A percentile compares a stretch with the other conserved stretches of the same genome.
Conservation (phyloP, 306 rosid species). For the Quercus suber region DNA sequence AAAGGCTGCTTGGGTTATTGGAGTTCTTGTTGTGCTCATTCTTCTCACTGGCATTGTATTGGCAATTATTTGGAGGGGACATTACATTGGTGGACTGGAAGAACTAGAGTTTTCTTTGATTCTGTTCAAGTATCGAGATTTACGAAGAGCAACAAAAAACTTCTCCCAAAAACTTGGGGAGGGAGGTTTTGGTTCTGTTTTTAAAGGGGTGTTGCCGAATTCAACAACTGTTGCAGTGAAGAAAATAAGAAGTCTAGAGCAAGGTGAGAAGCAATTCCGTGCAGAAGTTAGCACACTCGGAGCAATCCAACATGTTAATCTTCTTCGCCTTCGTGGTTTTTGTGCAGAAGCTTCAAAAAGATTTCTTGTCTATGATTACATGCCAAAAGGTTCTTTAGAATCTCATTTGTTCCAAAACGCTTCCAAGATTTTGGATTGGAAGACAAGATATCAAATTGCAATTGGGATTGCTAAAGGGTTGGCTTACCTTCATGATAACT, state of each 20-base stretch:
- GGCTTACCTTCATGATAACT: constrained; percentile 51
- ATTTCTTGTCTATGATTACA: constrained; percentile 19
- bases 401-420: background rate
- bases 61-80: background rate
- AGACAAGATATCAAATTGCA: constrained; percentile 29
- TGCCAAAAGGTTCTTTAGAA: constrained; percentile 25
- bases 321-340: constrained; percentile 21
- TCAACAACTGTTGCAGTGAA: constrained; percentile 26
- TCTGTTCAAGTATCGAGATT: background rate
- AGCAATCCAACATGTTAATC: constrained; percentile 24
- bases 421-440: constrained; percentile 22
- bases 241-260: constrained; percentile 18
- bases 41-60: background rate
- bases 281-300: constrained; percentile 17
- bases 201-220: constrained; percentile 17
- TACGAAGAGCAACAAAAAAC: background rate
- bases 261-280: constrained; percentile 26
- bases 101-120: background rate
- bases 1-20: background rate
- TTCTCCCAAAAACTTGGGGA: constrained; percentile 13
- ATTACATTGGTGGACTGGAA: background rate
- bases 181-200: constrained; percentile 33
- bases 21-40: background rate
- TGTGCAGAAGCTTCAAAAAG: background rate
- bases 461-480: constrained; percentile 53